Conservation (phyloP, 495 filamentous ascomycete species). For the Podospora conica region DNA sequence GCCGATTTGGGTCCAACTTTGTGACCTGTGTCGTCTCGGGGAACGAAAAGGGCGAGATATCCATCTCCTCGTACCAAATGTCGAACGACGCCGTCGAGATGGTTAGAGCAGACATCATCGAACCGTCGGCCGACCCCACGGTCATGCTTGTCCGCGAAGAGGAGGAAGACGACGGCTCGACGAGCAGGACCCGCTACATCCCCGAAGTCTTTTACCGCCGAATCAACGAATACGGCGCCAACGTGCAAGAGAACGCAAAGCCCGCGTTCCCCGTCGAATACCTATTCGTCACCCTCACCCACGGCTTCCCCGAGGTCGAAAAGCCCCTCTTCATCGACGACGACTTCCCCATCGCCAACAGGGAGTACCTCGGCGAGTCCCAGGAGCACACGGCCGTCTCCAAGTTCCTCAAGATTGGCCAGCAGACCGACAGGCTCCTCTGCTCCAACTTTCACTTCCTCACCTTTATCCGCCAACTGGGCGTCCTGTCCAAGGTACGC, state of each 20-base stretch:
- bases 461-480: slow-evolving; percentile 73
- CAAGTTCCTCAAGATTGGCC: slow-evolving; percentile 36
- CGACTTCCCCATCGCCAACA: slow-evolving; percentile 83
- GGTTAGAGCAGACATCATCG: slow-evolving; percentile 90
- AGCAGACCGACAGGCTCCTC: slow-evolving; percentile 54
- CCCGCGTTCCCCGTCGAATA: slow-evolving; percentile 96
- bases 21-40: slow-evolving; percentile 93
- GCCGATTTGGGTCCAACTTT: slow-evolving; percentile 91
- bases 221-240: slow-evolving; percentile 94
- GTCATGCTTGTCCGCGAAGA: slow-evolving; percentile 94
- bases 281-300: slow-evolving; percentile 88
- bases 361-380: slow-evolving; percentile 73
- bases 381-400: slow-evolving; percentile 54
- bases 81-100: slow-evolving; percentile 95
- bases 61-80: slow-evolving; percentile 87
- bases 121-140: slow-evolving; percentile 85
- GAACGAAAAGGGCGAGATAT: slow-evolving; percentile 81
- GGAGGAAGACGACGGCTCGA: slow-evolving; percentile 68
- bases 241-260: slow-evolving; percentile 95
- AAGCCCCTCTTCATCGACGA: slow-evolving; percentile 63
- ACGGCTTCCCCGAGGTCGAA: slow-evolving; percentile 83
- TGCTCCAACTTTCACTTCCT: slow-evolving; percentile 93
- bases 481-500: slow-evolving; percentile 70
- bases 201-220: slow-evolving; percentile 95
- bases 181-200: slow-evolving; percentile 78